These are phyloP conservation scores for Castanea sativa DNA, from an alignment of 306 rosid species.

Conservation along the genomic window DNA sequence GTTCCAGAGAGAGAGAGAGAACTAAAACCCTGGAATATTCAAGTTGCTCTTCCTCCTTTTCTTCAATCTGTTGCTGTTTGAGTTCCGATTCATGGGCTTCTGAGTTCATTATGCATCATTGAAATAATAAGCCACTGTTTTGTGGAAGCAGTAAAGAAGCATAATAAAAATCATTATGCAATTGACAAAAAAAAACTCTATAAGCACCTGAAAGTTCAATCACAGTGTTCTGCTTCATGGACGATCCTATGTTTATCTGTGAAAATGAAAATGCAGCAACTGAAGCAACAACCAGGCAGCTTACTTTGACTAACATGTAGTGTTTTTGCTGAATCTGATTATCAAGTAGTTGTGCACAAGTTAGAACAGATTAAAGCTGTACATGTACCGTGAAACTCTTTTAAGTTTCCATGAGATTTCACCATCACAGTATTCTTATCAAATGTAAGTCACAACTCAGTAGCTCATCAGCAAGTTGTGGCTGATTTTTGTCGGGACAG, in stretches of 20 bases:
- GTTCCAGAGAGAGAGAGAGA: neutral
- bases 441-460: neutral
- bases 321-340: constrained; percentile 34
- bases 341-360: constrained; percentile 25
- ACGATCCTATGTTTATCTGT: constrained; percentile 9
- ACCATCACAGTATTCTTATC: constrained; percentile 32
- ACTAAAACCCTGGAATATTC: neutral
- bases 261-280: constrained; percentile 38
- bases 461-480: constrained; percentile 35
- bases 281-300: constrained; percentile 42
- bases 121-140: constrained; percentile 5
- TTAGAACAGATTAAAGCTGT: constrained; percentile 7
- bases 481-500: constrained; percentile 24
- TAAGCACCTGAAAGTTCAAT: constrained; percentile 25
- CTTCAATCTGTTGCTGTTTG: constrained; percentile 17
- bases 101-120: constrained; percentile 13
- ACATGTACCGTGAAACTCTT: constrained; percentile 6
- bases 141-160: neutral
- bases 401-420: constrained; percentile 13
- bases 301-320: constrained; percentile 45
- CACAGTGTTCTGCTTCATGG: constrained; percentile 3
- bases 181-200: neutral
- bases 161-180: neutral
- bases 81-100: constrained; percentile 24
- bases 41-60: constrained; percentile 15